Conservation (phyloP, 2,329 filamentous ascomycete genomes). For the Cladosporium sp. region DNA sequence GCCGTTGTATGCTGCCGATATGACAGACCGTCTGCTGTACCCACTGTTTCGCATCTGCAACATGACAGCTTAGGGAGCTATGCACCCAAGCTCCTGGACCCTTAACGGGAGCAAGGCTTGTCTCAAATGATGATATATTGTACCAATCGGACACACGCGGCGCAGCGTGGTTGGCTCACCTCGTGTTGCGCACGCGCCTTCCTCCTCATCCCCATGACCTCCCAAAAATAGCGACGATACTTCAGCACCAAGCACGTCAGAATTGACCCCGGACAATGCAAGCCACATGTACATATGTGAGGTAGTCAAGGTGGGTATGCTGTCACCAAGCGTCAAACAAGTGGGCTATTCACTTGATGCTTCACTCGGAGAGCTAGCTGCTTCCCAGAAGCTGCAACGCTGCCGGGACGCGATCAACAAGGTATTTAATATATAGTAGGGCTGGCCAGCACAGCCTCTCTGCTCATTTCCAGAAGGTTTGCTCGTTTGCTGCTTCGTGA, state of each 20-base stretch:
- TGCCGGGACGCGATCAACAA: too few relatives aligned
- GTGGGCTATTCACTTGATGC: too few relatives aligned
- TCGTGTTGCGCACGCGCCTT: neutral
- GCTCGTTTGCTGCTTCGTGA: neutral
- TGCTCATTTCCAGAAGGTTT: slow-evolving; percentile 10
- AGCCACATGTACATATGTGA: too few relatives aligned
- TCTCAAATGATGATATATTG: neutral
- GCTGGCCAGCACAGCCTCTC: slow-evolving; percentile 1
- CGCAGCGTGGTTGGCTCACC: neutral
- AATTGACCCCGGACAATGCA: too few relatives aligned
- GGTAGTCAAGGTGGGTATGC: too few relatives aligned
- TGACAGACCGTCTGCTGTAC: neutral
- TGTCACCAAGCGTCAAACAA: too few relatives aligned
- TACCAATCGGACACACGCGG: neutral
- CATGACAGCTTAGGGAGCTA: neutral
- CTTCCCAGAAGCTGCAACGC: too few relatives aligned
- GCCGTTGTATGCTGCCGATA: too few relatives aligned
- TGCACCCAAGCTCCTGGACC: neutral
- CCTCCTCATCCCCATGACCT: neutral
- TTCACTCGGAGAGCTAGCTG: too few relatives aligned
- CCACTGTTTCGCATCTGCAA: neutral
- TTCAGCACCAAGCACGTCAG: neutral
- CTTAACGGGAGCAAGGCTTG: neutral
- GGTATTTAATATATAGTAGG: too few relatives aligned
- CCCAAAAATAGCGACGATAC: neutral